Percentiles rank a stretch among this genome's conserved stretches.
Conservation (phyloP, 2,329 filamentous ascomycete species). For the Alternaria longipes region DNA sequence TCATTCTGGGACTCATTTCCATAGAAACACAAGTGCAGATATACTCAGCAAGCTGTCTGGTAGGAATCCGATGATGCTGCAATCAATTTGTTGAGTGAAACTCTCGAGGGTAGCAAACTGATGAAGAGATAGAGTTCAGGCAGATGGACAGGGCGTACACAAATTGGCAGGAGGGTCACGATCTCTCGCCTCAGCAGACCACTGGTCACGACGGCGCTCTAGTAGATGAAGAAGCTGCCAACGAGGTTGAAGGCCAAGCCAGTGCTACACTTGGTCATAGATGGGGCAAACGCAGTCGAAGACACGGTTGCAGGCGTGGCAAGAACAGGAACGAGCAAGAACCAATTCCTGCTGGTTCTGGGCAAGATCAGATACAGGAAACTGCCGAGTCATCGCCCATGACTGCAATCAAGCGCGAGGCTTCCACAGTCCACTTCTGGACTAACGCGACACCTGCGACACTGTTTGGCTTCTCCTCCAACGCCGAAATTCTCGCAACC, state of each 20-base stretch:
- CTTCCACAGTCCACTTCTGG: neutral
- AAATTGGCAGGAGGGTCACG: neutral
- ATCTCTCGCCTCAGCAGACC: neutral
- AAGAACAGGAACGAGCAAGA: neutral
- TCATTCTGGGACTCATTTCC: neutral
- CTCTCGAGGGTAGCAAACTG: neutral
- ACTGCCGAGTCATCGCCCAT: neutral
- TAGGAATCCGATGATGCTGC: neutral
- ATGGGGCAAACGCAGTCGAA: neutral
- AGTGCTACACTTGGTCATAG: neutral
- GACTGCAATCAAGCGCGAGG: neutral
- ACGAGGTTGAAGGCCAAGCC: neutral
- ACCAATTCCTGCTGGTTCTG: neutral
- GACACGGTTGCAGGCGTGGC: neutral
- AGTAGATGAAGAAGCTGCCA: neutral
- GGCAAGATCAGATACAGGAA: neutral
- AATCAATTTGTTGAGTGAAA: neutral
- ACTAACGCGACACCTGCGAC: neutral
- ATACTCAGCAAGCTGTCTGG: neutral
- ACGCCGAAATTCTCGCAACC: neutral
- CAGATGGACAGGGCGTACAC: neutral
- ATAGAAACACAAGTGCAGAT: neutral
- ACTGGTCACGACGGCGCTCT: neutral
- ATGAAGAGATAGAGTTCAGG: neutral
- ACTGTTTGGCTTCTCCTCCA: neutral